Evolutionary conservation across 2,329 filamentous ascomycete species (phyloP).

Genomic region (Diaporthe nobilis): DNA sequence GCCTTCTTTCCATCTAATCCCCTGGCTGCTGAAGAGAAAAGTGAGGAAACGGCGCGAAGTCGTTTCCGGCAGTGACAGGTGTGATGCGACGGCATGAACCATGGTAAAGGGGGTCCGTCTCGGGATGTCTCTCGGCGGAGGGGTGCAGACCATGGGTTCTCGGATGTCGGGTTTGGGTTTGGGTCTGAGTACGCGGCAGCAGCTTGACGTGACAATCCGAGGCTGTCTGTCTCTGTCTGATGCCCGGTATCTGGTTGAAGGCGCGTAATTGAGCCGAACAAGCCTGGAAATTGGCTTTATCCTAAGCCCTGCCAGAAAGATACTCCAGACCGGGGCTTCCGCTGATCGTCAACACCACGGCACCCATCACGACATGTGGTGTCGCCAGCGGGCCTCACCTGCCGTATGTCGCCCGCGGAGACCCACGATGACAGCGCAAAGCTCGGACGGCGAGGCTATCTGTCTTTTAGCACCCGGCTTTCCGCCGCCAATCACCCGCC

Average conservation of each 20-base stretch:
- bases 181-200: conserved; percentile 1
- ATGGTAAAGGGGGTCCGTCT: conserved; percentile 16
- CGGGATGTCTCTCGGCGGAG: conserved; percentile 8
- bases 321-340: neutral
- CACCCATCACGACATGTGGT: conserved; percentile 23
- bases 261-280: conserved; percentile 20
- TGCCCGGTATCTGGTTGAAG: neutral
- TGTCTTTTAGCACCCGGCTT: neutral
- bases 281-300: conserved; percentile 15
- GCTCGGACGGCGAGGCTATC: conserved; percentile 13
- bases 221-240: neutral
- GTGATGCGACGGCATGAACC: conserved; percentile 28
- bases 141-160: conserved; percentile 3
- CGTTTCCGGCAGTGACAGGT: conserved; percentile 14
- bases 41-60: neutral
- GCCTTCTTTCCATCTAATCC: neutral
- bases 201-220: conserved; percentile 7
- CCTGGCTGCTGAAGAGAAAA: neutral
- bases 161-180: conserved; percentile 29
- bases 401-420: neutral
- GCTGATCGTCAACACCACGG: conserved; percentile 16
- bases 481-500: neutral
- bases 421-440: neutral
- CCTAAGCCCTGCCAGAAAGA: neutral
- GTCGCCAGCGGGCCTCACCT: conserved; percentile 9